Percentiles rank a stretch among this genome's conserved stretches.
phyloP scores from a whole-genome alignment of 2,329 filamentous ascomycete genomes.

The Apiospora sp. region DNA sequence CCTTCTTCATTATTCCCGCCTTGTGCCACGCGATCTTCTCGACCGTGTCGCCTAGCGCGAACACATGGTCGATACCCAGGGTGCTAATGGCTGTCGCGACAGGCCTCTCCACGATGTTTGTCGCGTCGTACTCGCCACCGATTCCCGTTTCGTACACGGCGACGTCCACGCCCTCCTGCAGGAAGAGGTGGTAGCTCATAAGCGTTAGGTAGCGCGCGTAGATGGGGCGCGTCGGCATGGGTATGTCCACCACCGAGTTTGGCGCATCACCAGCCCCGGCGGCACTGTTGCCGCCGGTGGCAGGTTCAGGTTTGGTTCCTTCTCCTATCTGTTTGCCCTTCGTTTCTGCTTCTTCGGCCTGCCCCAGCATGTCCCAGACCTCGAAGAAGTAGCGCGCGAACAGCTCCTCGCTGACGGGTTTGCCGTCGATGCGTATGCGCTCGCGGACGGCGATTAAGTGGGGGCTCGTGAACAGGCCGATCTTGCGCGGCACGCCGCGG shows the following conservation, averaged over 20 bases:
- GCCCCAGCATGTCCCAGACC: constrained; percentile 66
- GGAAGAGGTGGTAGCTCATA: constrained; percentile 72
- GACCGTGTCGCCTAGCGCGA: constrained; percentile 67
- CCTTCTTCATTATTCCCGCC: constrained; percentile 72
- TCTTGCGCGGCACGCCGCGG: constrained; percentile 47
- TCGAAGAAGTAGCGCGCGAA: constrained; percentile 75
- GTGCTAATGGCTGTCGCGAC: constrained; percentile 68
- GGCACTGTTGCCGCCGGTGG: not conserved
- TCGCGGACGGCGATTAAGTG: constrained; percentile 74
- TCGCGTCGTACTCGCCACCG: constrained; percentile 74
- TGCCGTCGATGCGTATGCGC: constrained; percentile 69
- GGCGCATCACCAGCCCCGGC: not conserved
- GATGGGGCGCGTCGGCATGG: constrained; percentile 55
- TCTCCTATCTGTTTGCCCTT: not conserved
- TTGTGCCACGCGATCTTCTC: constrained; percentile 79
- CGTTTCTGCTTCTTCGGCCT: constrained; percentile 40
- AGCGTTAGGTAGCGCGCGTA: constrained; percentile 71
- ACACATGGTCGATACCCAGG: constrained; percentile 75
- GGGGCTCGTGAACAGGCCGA: constrained; percentile 74
- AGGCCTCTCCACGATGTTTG: constrained; percentile 68
- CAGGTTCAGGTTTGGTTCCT: not conserved
- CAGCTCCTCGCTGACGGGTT: constrained; percentile 62
- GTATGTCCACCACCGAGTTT: constrained; percentile 41
- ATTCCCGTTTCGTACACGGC: constrained; percentile 74
- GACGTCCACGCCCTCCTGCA: constrained; percentile 67